Base-by-base conservation (phyloP, 495 filamentous ascomycete genomes). In the Amphirosellinia nigrospora region DNA sequence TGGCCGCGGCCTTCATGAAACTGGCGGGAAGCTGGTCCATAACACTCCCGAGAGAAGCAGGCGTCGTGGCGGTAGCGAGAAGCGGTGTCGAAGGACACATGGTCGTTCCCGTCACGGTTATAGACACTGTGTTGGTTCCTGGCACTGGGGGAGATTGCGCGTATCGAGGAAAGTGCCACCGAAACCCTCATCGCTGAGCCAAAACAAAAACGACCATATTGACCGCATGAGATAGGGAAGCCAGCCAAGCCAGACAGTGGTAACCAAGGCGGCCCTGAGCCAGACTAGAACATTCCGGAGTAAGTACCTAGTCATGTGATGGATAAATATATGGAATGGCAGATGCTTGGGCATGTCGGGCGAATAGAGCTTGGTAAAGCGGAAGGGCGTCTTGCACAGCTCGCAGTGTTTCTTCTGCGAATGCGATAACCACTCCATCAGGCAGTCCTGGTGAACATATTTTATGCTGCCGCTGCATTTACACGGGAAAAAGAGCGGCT, bases 371-470 rank as follows among this genome's bases (percentile, higher is more conserved):
- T 99, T 98, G 28, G 96, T 99, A 80, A 99, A 99, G 45, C 92
- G 91, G 78, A 98, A 99, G 1, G 93, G 89, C 26, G 96, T 99
- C 80, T 98, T 98, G 89, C 96, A 99, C 19, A 99, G 89, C 84
- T 99, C 96, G 83, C 96, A 99, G 85, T 98, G 91, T 79, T 98
- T 98, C 88, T 98, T 98, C 78, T 98, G 94, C 1, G 94, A 97
- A 78, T 99, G 96, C 30, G 93, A 92, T 23, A 99, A 83, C 96
- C 96, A 99, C 82, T 98, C 94, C 88, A 98, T 96, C 77, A 99
- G 82, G 78, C 96, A 99, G 73, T 94, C 91, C 79, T 99, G 96
- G 81, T 99, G 96, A 61, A 99, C 96, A 75, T 92, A 94, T 80
- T 97, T 98, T 81, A 99, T 99, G 80, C 94, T 97, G 19, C 96